A percentile compares a stretch with the other conserved stretches of the same genome.
These are phyloP conservation scores for Musa itinerans DNA, from an alignment of 176 grass and related monocot genomes.

Conservation along the genomic window DNA sequence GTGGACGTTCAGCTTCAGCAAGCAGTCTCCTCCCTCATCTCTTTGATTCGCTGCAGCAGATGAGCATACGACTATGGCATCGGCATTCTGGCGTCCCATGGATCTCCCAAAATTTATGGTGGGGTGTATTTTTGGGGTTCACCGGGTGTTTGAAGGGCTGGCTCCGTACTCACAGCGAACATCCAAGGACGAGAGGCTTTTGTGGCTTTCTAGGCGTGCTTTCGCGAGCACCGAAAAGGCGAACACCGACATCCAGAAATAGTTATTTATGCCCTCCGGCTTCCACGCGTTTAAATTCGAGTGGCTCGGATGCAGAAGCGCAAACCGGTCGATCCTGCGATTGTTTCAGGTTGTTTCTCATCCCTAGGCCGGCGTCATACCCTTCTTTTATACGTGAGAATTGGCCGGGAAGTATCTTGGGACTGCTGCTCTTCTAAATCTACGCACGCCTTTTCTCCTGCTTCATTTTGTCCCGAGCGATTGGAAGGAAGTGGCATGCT, in stretches of 20 bases:
- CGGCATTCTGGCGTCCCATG: not conserved
- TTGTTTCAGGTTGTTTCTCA: not conserved
- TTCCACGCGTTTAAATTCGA: no score
- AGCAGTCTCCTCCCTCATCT: not conserved
- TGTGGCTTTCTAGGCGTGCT: not conserved
- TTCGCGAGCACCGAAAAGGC: no score
- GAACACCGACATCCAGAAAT: no score
- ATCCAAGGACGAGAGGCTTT: conserved; percentile 1
- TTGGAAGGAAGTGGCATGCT: not conserved
- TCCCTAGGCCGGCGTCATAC: no score
- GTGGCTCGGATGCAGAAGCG: no score
- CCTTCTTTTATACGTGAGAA: not conserved
- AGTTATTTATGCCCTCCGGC: no score
- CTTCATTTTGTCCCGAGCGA: not conserved
- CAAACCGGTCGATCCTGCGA: not conserved
- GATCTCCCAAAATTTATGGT: not conserved
- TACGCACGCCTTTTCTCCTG: not conserved
- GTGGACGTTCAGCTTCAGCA: not conserved
- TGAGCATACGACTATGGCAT: not conserved
- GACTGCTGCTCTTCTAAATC: not conserved
- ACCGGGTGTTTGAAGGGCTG: not conserved
- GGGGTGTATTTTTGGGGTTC: not conserved
- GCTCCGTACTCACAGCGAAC: not conserved
- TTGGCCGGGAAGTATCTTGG: not conserved
- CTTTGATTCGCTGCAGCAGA: not conserved